Percentiles rank a stretch among this genome's conserved stretches.
These are phyloP conservation scores for Malassezia sp. DNA, from an alignment of 1,284 basidiomycete species.

Conservation along the genomic window DNA sequence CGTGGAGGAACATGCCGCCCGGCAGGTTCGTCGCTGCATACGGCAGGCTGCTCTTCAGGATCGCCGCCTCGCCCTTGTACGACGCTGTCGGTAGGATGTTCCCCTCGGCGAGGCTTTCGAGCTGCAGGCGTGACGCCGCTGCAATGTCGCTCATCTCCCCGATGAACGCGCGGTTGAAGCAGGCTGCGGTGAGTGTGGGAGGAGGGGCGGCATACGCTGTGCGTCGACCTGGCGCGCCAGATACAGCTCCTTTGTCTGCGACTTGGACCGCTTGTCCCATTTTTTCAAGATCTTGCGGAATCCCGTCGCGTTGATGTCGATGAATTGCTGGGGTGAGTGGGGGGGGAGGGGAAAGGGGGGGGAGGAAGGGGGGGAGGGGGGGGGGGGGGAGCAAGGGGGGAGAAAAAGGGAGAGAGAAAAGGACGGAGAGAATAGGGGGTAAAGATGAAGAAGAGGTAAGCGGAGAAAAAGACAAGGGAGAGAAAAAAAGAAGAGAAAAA, in stretches of 20 bases:
- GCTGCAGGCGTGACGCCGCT: slow-evolving; percentile 78
- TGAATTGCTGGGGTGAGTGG: slow-evolving; percentile 93
- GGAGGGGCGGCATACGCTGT: slow-evolving; percentile 62
- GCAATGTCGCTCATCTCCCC: slow-evolving; percentile 90
- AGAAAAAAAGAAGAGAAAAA: too few relatives aligned
- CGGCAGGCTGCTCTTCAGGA: slow-evolving; percentile 6
- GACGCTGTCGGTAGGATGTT: slow-evolving; percentile 10
- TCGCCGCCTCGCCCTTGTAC: slow-evolving; percentile 11
- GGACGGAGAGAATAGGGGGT: too few relatives aligned
- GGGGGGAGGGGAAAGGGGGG: background rate
- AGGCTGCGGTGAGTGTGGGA: slow-evolving; percentile 15
- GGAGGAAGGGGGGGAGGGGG: background rate
- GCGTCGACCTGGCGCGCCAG: slow-evolving; percentile 93
- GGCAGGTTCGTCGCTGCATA: slow-evolving; percentile 9
- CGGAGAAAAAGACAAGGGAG: too few relatives aligned
- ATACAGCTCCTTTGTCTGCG: slow-evolving; percentile 89
- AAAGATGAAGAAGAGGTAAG: too few relatives aligned
- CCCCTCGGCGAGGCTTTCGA: slow-evolving; percentile 57
- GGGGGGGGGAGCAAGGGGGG: too few relatives aligned
- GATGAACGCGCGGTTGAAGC: slow-evolving; percentile 79
- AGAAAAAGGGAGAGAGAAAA: too few relatives aligned
- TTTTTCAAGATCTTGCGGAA: slow-evolving; percentile 98
- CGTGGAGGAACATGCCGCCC: slow-evolving; percentile 2
- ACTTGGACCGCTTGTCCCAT: slow-evolving; percentile 93
- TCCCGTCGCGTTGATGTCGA: slow-evolving; percentile 94